A percentile compares a stretch with the other conserved stretches of the same genome.
Conservation (phyloP, 2,329 filamentous ascomycete species). For the Verticillium nubilum region DNA sequence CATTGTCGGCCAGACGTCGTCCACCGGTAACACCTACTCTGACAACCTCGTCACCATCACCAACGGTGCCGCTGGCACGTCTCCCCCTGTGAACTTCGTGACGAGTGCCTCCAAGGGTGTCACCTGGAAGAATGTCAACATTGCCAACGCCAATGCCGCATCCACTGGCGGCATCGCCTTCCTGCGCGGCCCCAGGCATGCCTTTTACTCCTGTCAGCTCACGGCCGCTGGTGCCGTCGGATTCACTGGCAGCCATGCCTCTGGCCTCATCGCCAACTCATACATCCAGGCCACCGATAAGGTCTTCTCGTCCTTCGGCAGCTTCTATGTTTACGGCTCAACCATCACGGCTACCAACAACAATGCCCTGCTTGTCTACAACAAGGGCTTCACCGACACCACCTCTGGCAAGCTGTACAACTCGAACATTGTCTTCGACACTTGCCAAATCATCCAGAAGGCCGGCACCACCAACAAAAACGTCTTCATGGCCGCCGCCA, state of each 20-base stretch:
- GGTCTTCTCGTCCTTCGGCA: constrained; percentile 31
- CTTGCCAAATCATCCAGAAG: constrained; percentile 27
- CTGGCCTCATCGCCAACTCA: constrained; percentile 34
- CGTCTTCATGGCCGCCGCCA: constrained; percentile 35
- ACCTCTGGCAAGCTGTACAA: constrained; percentile 22
- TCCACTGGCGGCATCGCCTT: constrained; percentile 21
- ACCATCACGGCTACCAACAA: constrained; percentile 31
- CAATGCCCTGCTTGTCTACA: constrained; percentile 30
- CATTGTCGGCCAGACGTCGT: constrained; percentile 26
- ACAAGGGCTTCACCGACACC: constrained; percentile 22
- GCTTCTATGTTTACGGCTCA: constrained; percentile 35
- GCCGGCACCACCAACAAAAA: constrained; percentile 25
- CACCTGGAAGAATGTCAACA: constrained; percentile 32
- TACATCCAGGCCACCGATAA: constrained; percentile 38
- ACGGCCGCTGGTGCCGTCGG: constrained; percentile 26
- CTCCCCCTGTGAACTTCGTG: constrained; percentile 19
- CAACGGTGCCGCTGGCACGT: constrained; percentile 7
- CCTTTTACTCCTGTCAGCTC: constrained; percentile 38
- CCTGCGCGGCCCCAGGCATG: constrained; percentile 31
- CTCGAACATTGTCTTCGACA: constrained; percentile 35
- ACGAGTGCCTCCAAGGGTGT: constrained; percentile 24
- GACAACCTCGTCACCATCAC: constrained; percentile 31
- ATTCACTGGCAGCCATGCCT: constrained; percentile 21
- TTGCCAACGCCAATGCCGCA: constrained; percentile 23
- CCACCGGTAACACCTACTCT: constrained; percentile 21